Evolutionary conservation across 2,329 filamentous ascomycete genomes (phyloP), one percentile per base, ranked within the genome.

Genomic region (Paecilomyces niveus): DNA sequence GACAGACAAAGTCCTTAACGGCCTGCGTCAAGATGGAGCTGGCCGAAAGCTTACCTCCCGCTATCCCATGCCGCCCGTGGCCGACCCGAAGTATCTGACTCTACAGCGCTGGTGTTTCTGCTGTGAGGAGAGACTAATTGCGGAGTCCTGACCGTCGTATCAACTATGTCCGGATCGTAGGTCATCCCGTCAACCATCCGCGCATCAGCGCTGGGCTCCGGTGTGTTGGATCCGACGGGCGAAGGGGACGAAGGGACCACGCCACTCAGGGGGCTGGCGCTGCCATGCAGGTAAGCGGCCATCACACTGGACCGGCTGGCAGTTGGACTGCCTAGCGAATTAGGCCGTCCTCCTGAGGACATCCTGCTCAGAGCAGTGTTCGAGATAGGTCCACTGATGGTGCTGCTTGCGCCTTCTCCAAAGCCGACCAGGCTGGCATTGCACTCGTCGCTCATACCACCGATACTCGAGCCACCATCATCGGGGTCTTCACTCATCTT

Each of bases 321-420:
- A 13, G 71, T 69, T 10, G 74, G 70, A 65, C 76, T 73, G 59
- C 70, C 59, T 65, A 74, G 62, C 69, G 76, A 64, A 78, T 79
- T 62, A 74, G 73, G 55, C 6, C 66, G 67, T 31, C 65, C 63
- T 11, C 71, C 69, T 54, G 72, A 72, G 2, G 72, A 71, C 55
- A 67, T 63, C 9, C 74, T 68, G 53, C 70, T 73, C 24, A 73
- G 78, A 72, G 60, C 82, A 76, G 71, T 83, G 78, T 75, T 89
- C 83, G 69, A 89, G 31, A 80, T 89, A 45, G 90, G 90, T 0
- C 91, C 91, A 60, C 87, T 90, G 58, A 92, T 87, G 4, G 91
- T 91, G 72, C 89, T 91, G 65, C 88, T 90, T 9, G 93, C 92
- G 33, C 92, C 93, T 72, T 97, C 92, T 54, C 93, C 93, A 66